Evolutionary conservation across 768 basidiomycete genomes (phyloP).

Genomic region (Boletus subparvulus): DNA sequence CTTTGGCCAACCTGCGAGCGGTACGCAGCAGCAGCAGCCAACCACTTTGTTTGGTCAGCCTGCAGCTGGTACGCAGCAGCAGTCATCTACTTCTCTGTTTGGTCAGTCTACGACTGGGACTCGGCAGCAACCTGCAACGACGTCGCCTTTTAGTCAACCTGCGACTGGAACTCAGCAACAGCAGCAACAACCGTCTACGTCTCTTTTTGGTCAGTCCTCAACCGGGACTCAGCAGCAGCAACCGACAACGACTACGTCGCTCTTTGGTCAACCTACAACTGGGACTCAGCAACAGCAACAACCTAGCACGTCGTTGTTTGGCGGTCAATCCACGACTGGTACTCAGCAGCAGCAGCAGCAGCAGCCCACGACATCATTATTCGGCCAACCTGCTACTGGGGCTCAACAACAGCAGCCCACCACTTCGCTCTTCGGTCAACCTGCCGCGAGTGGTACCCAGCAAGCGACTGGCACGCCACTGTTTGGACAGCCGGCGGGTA

Average conservation of each 20-base stretch:
- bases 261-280: slow-evolving; percentile 38
- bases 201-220: slow-evolving; percentile 24
- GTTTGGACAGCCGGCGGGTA: slow-evolving; percentile 39
- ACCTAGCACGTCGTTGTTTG: slow-evolving; percentile 26
- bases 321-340: slow-evolving; percentile 10
- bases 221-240: slow-evolving; percentile 33
- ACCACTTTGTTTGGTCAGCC: not conserved
- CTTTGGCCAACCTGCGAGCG: slow-evolving; percentile 9
- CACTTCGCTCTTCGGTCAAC: slow-evolving; percentile 30
- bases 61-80: slow-evolving; percentile 16
- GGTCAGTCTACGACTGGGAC: slow-evolving; percentile 13
- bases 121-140: slow-evolving; percentile 32
- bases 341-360: slow-evolving; percentile 24
- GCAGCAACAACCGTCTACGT: slow-evolving; percentile 25
- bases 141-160: slow-evolving; percentile 36
- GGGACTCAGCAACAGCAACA: slow-evolving; percentile 23
- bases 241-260: slow-evolving; percentile 16
- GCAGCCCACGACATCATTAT: slow-evolving; percentile 14
- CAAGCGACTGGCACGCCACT: slow-evolving; percentile 29
- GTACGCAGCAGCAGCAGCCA: slow-evolving; percentile 23
- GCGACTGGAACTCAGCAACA: slow-evolving; percentile 33
- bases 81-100: slow-evolving; percentile 20
- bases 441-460: slow-evolving; percentile 29
- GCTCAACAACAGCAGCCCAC: slow-evolving; percentile 36
- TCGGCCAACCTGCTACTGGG: slow-evolving; percentile 29